Conservation (phyloP, 1,284 basidiomycete species). For the Ganoderma multipileum region DNA sequence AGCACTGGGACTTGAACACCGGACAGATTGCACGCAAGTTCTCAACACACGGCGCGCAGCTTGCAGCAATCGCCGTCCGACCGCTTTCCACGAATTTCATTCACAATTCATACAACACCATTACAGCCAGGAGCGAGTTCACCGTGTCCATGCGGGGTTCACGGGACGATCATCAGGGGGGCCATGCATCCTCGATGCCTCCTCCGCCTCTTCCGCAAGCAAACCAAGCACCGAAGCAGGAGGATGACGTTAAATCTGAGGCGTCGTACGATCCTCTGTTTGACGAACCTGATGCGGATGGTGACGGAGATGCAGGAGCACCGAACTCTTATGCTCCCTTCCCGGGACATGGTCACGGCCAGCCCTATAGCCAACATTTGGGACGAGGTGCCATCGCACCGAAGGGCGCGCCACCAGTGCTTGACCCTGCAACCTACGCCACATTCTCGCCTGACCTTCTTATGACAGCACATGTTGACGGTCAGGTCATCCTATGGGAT, state of each 20-base stretch:
- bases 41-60: constrained; percentile 85
- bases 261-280: constrained; percentile 83
- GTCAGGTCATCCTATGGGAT: constrained; percentile 94
- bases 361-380: constrained; percentile 19
- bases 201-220: constrained; percentile 11
- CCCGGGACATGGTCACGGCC: constrained; percentile 14
- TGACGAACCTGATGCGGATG: constrained; percentile 72
- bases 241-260: constrained; percentile 74
- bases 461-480: constrained; percentile 91
- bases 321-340: constrained; percentile 11
- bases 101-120: constrained; percentile 31
- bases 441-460: constrained; percentile 85
- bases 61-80: constrained; percentile 83
- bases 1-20: constrained; percentile 99
- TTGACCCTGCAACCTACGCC: constrained; percentile 66
- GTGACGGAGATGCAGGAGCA: constrained; percentile 41
- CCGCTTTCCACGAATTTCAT: constrained; percentile 57
- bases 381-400: constrained; percentile 45
- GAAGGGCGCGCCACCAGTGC: constrained; percentile 74
- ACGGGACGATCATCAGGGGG: constrained; percentile 14
- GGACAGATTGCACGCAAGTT: constrained; percentile 84
- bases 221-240: constrained; percentile 30
- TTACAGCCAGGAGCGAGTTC: constrained; percentile 28
- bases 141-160: constrained; percentile 25
- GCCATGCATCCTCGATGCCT: constrained; percentile 10